Base-by-base conservation (phyloP, 805 yeast genomes). In the Teunomyces cretensis region DNA sequence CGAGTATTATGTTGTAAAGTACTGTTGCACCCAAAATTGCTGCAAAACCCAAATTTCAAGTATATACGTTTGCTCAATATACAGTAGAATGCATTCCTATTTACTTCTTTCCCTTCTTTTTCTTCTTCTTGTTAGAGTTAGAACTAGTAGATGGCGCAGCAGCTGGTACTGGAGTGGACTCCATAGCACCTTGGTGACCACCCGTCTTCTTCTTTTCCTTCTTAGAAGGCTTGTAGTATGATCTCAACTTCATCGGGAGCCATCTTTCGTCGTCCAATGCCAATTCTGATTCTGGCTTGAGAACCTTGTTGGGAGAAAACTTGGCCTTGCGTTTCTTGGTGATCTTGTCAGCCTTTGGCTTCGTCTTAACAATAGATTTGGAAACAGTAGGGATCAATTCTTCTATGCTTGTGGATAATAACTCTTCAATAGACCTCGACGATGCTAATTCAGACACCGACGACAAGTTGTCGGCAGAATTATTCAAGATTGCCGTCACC, bases 191-290 rank as follows among this genome's bases (percentile, higher is more conserved):
- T 32, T 51, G 55, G 32, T 51, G 55, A 5, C 47, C 47, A 2
- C 49, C 49, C 12, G 37, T 15, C 43, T 47, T 45, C 42, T 47
- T 47, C 45, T 61, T 66, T 33, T 80, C 84, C 52, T 83, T 79
- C 70, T 81, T 83, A 60, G 87, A 85, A 11, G 95, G 88, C 64
- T 81, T 88, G 68, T 86, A 90, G 55, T 83, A 80, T 6, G 90
- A 78, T 63, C 98, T 80, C 60, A 91, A 95, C 60, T 83, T 86
- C 75, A 86, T 56, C 16, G 97, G 96, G 41, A 92, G 65, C 98
- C 98, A 91, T 68, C 97, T 84, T 64, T 91, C 97, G 51, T 58
- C 40, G 65, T 83, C 66, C 50, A 79, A 53, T 32, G 40, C 46
- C 11, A 63, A 43, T 33, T 62, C 58, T 3, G 54, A 55, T 17